phyloP scores from a whole-genome alignment of 2,329 filamentous ascomycete genomes.

The Calonectria montana region DNA sequence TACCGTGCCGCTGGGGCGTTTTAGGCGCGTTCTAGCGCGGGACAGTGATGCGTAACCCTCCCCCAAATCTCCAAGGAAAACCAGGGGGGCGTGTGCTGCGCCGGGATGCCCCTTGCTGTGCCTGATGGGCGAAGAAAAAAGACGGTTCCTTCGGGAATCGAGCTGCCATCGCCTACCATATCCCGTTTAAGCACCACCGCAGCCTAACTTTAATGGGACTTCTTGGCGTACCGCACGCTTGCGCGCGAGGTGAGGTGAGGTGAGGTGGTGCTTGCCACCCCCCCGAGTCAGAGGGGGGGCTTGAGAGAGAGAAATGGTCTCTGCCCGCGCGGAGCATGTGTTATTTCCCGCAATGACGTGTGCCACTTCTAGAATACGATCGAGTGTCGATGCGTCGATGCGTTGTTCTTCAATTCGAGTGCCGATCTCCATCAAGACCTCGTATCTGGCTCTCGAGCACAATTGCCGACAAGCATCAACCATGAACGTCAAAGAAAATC shows the following conservation, averaged over 20 bases:
- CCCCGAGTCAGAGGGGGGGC: too few species aligned
- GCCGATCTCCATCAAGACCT: background rate
- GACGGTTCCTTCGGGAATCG: constrained; percentile 13
- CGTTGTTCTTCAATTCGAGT: background rate
- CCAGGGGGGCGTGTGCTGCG: background rate
- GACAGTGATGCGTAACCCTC: background rate
- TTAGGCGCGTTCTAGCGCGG: constrained; percentile 21
- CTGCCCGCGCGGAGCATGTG: background rate
- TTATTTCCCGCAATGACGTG: background rate
- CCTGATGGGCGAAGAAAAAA: background rate
- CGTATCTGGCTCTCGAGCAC: background rate
- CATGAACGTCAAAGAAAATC: background rate
- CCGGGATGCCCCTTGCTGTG: background rate
- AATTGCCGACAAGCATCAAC: constrained; percentile 4
- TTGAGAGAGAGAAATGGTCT: background rate
- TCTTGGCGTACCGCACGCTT: constrained; percentile 8
- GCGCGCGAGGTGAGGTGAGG: background rate
- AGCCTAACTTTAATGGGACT: constrained; percentile 15
- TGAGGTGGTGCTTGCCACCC: background rate
- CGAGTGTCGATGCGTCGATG: background rate
- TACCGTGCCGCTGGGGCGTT: constrained; percentile 11
- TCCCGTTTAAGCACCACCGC: background rate
- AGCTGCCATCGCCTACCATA: background rate
- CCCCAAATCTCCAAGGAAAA: background rate
- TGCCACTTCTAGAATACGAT: background rate